Conservation (phyloP, 1,139 yeast species). For the Kodamaea ohmeri region DNA sequence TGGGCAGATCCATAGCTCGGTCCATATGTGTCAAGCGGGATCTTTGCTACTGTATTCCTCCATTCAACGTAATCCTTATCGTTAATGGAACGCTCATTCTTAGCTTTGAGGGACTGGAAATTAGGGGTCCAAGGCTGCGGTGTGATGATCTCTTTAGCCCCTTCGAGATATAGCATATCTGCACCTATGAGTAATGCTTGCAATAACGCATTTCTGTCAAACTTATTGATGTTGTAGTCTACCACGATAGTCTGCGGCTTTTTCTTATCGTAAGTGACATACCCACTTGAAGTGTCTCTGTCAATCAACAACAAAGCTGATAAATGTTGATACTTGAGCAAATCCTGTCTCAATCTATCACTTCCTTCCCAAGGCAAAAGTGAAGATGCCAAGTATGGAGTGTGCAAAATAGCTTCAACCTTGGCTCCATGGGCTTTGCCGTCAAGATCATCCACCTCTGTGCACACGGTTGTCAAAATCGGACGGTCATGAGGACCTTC, state of each 20-base stretch:
- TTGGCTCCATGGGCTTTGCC: constrained; percentile 58
- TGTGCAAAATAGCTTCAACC: constrained; percentile 50
- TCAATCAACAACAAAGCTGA: constrained; percentile 47
- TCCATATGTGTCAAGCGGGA: constrained; percentile 30
- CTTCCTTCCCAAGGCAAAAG: constrained; percentile 48
- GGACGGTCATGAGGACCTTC: constrained; percentile 41
- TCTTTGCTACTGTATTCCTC: constrained; percentile 32
- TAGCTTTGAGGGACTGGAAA: constrained; percentile 42
- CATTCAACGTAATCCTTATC: constrained; percentile 50
- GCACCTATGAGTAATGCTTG: constrained; percentile 43
- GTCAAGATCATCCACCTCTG: constrained; percentile 50
- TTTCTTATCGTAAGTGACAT: constrained; percentile 33
- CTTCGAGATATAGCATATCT: constrained; percentile 50
- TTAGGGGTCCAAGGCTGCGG: constrained; percentile 39
- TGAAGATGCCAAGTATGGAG: constrained; percentile 40
- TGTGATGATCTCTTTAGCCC: constrained; percentile 46
- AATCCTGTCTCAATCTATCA: constrained; percentile 30
- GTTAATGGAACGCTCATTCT: constrained; percentile 35
- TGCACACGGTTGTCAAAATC: constrained; percentile 52
- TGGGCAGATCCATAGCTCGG: constrained; percentile 53
- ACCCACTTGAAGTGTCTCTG: constrained; percentile 48
- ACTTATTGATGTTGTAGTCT: constrained; percentile 42
- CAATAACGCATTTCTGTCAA: constrained; percentile 43
- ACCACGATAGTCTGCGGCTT: constrained; percentile 38
- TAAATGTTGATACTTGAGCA: constrained; percentile 40